phyloP scores from a whole-genome alignment of 257 asterid genomes.

The Jacaranda mimosifolia region DNA sequence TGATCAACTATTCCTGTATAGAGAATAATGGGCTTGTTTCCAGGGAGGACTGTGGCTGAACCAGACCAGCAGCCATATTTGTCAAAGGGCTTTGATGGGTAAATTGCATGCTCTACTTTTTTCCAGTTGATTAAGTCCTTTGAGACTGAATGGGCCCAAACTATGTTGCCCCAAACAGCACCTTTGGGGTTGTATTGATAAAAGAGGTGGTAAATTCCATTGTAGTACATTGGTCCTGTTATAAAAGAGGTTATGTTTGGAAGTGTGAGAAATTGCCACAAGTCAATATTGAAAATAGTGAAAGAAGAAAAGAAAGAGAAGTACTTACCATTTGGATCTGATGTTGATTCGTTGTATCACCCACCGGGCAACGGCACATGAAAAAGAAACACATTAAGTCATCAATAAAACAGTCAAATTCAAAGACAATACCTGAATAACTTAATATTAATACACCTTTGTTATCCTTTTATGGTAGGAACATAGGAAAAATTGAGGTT shows the following conservation, averaged over 20 bases:
- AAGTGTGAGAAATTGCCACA: neutral
- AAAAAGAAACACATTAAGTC: slow-evolving; percentile 20
- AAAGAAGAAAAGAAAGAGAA: neutral
- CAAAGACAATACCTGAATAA: neutral
- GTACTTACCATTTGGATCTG: slow-evolving; percentile 80
- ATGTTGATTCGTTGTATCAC: slow-evolving; percentile 25
- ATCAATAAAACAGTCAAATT: neutral
- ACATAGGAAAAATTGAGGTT: too few species aligned
- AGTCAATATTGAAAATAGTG: neutral
- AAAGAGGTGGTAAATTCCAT: slow-evolving; percentile 82
- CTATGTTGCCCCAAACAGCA: slow-evolving; percentile 74
- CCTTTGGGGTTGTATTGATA: slow-evolving; percentile 89
- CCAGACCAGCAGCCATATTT: slow-evolving; percentile 80
- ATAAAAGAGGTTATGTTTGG: too few species aligned
- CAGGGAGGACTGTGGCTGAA: slow-evolving; percentile 78
- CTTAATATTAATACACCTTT: too few species aligned
- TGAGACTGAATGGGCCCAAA: slow-evolving; percentile 92
- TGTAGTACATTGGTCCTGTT: slow-evolving; percentile 84
- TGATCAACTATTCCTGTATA: slow-evolving; percentile 70
- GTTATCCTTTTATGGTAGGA: too few species aligned
- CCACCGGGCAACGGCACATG: slow-evolving; percentile 28
- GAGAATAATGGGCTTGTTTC: slow-evolving; percentile 65
- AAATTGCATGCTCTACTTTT: slow-evolving; percentile 60
- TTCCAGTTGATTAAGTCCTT: slow-evolving; percentile 77
- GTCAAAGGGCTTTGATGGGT: slow-evolving; percentile 73